Evolutionary conservation across 2,329 filamentous ascomycete species (phyloP), one percentile per base, ranked within the genome.

Genomic region (Plenodomus tracheiphilus): DNA sequence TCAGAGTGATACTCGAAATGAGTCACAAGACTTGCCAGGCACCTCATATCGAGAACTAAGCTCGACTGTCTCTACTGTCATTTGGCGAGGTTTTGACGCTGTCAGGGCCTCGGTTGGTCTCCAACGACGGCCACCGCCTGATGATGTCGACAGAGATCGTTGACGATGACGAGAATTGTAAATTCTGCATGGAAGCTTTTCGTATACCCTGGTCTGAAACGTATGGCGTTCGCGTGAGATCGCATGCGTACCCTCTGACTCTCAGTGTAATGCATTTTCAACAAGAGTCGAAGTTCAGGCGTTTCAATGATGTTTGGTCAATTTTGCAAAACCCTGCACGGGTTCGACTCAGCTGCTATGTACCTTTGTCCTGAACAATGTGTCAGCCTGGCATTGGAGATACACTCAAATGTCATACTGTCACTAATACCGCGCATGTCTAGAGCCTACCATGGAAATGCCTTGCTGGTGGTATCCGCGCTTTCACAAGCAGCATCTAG

Each of bases 1-100:
- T n/a, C 64, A 68, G 25, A 69, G 68, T 3, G 77, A 80, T 47
- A 56, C 76, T 10, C 77, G 79, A 47, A 70, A 72, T 21, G 38
- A 47, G 34, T 50, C 49, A 11, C 46, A 47, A 42, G 58, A 59
- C 10, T 60, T 53, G 11, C 30, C 62, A 1, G 61, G 61, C 21
- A 65, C 45, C 15, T 71, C 67, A 8, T 43, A 68, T 13, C 58
- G 66, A 11, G 63, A 69, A 5, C 46, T 70, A 30, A 65, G 65
- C 34, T 68, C 66, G 1, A 66, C 66, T 17, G 68, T 70, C 11
- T 62, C 59, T 1, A 71, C 68, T 1, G 64, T 68, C 3, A 70
- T 72, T 15, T 71, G 69, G 69, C 55, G 69, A 18, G 68, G 70
- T 19, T 54, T 72, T 1, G 68, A 69, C 25, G 67, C 64, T 8